Base-by-base conservation (phyloP, 2,329 filamentous ascomycete species). In the Penicillium sp. region DNA sequence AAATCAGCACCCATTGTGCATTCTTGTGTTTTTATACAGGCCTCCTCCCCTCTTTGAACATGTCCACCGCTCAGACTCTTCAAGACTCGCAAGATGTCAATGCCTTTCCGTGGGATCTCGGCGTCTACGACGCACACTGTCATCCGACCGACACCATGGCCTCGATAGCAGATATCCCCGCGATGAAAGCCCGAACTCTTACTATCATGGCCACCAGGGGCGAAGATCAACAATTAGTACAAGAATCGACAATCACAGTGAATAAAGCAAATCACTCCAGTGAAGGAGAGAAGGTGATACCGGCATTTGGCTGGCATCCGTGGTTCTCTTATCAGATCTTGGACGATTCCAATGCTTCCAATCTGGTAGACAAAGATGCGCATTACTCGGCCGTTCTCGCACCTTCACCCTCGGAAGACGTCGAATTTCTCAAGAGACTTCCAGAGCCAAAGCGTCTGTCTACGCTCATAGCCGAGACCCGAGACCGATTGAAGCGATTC, bases 221-320 rank as follows among this genome's bases (percentile, higher is more conserved):
- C 5, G 72, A 84, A 64, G 82, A 85, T 55, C 82, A 85, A 62
- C 68, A 76, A 1, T 72, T 84, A 7, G 81, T 85, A 4, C 67
- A 70, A 2, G 57, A 76, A 27, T 69, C 74, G 24, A 79, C 80
- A 4, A 61, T 71, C 9, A 47, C 52, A 4, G 43, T 60, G 8
- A 53, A 55, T 39, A 39, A 11, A 5, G 9, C 27, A 9, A 8
- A n/a, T 12, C 11, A 39, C 3, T 18, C 24, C 3, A 11, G 9
- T 12, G 35, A 9, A 7, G 25, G 36, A 24, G 34, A 29, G 25
- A 35, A 9, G 27, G 24, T 84, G 26, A 58, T 84, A 0, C 82
- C 82, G 0, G 79, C 78, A 43, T 85, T 84, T 61, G 82, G 82
- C 34, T 85, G 82, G 82, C 82, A 85, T 64, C 82, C 82, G 0